A percentile compares a stretch with the other conserved stretches of the same genome.
phyloP scores from a whole-genome alignment of 352 stramenopile species.

The Pythium periplocum region DNA sequence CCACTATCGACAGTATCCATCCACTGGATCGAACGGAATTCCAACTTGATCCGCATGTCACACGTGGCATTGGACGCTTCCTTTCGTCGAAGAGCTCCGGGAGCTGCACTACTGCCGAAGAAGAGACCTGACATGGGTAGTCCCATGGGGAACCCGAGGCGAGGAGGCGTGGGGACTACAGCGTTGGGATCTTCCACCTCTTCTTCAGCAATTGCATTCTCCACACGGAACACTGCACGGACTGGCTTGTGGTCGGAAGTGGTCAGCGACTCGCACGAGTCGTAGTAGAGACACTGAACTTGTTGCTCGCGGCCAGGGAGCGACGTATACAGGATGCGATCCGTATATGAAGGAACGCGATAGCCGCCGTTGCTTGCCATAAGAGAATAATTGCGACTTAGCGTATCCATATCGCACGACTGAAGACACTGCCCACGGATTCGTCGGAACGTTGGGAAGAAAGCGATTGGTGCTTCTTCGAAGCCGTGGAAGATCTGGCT shows the following conservation, averaged over 20 bases:
- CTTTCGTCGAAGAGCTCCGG: conserved; percentile 44
- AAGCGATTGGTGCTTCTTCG: conserved; percentile 58
- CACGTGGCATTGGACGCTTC: conserved; percentile 44
- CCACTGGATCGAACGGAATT: conserved; percentile 71
- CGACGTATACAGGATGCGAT: conserved; percentile 82
- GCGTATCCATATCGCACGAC: conserved; percentile 22
- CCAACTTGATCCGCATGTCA: conserved; percentile 54
- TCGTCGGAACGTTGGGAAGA: conserved; percentile 78
- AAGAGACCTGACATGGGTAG: conserved; percentile 6
- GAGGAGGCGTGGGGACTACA: neutral
- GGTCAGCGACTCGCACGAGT: conserved; percentile 66
- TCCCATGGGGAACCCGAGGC: too few relatives aligned
- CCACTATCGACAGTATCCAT: conserved; percentile 44
- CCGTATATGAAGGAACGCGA: conserved; percentile 86
- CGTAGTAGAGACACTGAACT: conserved; percentile 65
- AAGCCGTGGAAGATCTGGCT: conserved; percentile 81
- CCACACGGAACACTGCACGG: conserved; percentile 51
- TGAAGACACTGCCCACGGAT: conserved; percentile 45
- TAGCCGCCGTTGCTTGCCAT: conserved; percentile 46
- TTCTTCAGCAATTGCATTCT: neutral
- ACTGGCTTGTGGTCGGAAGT: conserved; percentile 86
- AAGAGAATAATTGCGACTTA: conserved; percentile 64
- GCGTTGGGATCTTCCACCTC: conserved; percentile 6
- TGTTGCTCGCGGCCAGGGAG: conserved; percentile 48
- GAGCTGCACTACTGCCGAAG: conserved; percentile 5